phyloP scores from a whole-genome alignment of 1,284 basidiomycete genomes.

The Apiotrichum veenhuisii region DNA sequence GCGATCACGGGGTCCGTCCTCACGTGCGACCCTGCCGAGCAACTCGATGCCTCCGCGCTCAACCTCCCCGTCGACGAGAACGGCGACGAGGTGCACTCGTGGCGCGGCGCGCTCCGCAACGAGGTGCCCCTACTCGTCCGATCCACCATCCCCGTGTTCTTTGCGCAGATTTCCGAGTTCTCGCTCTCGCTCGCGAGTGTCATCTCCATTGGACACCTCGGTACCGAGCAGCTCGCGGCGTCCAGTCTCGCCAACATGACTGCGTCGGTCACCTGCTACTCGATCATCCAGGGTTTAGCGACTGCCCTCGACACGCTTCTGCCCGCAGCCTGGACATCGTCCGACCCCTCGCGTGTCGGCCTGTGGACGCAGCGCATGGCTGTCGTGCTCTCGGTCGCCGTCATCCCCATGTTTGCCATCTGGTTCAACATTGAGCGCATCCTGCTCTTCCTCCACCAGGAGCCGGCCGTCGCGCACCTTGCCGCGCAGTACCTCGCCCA shows the following conservation, averaged over 20 bases:
- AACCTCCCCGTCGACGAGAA: conserved; percentile 35
- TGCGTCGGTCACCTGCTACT: conserved; percentile 55
- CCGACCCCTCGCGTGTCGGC: conserved; percentile 75
- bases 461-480: conserved; percentile 74
- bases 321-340: conserved; percentile 84
- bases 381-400: conserved; percentile 60
- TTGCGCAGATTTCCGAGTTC: conserved; percentile 50
- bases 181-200: conserved; percentile 52
- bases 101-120: conserved; percentile 14
- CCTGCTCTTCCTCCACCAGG: conserved; percentile 71
- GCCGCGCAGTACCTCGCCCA: conserved; percentile 74
- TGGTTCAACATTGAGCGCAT: conserved; percentile 81
- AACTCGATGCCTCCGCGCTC: conserved; percentile 45
- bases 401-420: conserved; percentile 45
- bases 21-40: conserved; percentile 42
- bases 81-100: conserved; percentile 14
- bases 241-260: conserved; percentile 46
- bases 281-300: conserved; percentile 78
- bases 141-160: conserved; percentile 43
- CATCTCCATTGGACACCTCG: conserved; percentile 78
- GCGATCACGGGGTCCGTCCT: conserved; percentile 4
- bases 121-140: conserved; percentile 42
- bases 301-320: conserved; percentile 84
- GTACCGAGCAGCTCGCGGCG: conserved; percentile 67
- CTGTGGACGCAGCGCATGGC: conserved; percentile 84